A percentile compares a stretch with the other conserved stretches of the same genome.
These are phyloP conservation scores for Lipomyces chichibuensis DNA, from an alignment of 805 yeast species.

Conservation along the genomic window DNA sequence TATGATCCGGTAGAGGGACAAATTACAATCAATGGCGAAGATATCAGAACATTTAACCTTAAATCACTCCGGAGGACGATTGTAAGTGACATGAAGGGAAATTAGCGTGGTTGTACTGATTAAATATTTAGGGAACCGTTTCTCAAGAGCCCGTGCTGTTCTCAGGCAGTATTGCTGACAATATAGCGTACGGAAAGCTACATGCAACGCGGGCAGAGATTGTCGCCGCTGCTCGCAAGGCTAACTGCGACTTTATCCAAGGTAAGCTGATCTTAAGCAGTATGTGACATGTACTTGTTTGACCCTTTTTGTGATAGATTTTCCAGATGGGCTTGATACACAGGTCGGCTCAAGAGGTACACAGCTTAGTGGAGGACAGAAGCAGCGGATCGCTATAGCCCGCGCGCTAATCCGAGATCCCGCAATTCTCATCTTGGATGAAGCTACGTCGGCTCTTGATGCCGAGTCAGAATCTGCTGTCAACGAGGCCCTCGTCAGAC, in stretches of 20 bases:
- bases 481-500: slow-evolving; percentile 64
- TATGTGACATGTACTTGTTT: not conserved
- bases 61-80: slow-evolving; percentile 71
- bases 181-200: slow-evolving; percentile 73
- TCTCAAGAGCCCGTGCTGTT: slow-evolving; percentile 91
- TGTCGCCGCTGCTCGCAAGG: slow-evolving; percentile 62
- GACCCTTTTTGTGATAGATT: slow-evolving; percentile 44
- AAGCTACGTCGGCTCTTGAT: slow-evolving; percentile 93
- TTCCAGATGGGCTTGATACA: slow-evolving; percentile 84
- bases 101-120: not conserved
- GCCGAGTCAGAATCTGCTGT: slow-evolving; percentile 85
- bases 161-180: slow-evolving; percentile 82
- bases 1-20: slow-evolving; percentile 76
- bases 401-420: slow-evolving; percentile 82
- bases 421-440: slow-evolving; percentile 80
- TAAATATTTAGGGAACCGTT: slow-evolving; percentile 65
- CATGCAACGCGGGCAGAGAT: slow-evolving; percentile 63
- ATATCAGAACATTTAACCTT: slow-evolving; percentile 66
- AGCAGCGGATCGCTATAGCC: slow-evolving; percentile 89
- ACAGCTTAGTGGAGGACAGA: slow-evolving; percentile 92
- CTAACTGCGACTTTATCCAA: slow-evolving; percentile 75
- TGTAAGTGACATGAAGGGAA: not conserved
- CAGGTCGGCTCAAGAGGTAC: slow-evolving; percentile 84
- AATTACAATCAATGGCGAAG: slow-evolving; percentile 65
- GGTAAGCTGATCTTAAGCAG: slow-evolving; percentile 1